phyloP scores from a whole-genome alignment of 1,284 basidiomycete genomes.

The Ceratobasidium sp. region DNA sequence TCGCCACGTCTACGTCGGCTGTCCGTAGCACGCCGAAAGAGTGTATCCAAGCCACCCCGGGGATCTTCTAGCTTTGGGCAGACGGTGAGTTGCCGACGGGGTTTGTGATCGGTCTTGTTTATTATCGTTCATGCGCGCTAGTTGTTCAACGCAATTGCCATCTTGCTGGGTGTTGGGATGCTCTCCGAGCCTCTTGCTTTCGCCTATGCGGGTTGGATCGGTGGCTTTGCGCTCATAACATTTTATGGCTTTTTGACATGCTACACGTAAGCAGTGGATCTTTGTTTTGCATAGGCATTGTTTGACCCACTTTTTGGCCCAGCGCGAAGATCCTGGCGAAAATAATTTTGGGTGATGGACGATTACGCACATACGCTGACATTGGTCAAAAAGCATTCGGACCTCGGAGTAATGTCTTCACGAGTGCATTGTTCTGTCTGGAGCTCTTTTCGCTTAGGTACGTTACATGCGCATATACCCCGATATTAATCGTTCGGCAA shows the following conservation, averaged over 20 bases:
- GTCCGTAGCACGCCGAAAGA: slow-evolving; percentile 44
- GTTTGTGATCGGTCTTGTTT: slow-evolving; percentile 40
- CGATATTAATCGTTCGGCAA: slow-evolving; percentile 30
- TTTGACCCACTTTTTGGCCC: slow-evolving; percentile 22
- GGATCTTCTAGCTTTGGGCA: slow-evolving; percentile 84
- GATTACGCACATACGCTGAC: slow-evolving; percentile 86
- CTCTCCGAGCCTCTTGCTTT: slow-evolving; percentile 91
- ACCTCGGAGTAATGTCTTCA: slow-evolving; percentile 71
- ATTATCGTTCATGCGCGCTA: slow-evolving; percentile 55
- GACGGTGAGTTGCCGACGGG: slow-evolving; percentile 67
- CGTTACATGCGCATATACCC: slow-evolving; percentile 45
- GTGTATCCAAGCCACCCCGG: slow-evolving; percentile 51
- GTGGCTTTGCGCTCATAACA: slow-evolving; percentile 78
- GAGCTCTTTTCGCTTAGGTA: slow-evolving; percentile 86
- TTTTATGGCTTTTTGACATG: slow-evolving; percentile 86
- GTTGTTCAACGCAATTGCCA: slow-evolving; percentile 93
- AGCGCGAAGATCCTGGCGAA: slow-evolving; percentile 87
- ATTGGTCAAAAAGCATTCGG: slow-evolving; percentile 91
- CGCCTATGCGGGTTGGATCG: slow-evolving; percentile 87
- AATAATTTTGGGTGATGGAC: slow-evolving; percentile 77
- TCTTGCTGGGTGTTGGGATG: slow-evolving; percentile 89
- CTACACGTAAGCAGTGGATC: slow-evolving; percentile 78
- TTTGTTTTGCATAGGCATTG: neutral
- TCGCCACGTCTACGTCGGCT: slow-evolving; percentile 22
- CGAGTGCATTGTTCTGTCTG: slow-evolving; percentile 83